Evolutionary conservation across 495 filamentous ascomycete genomes (phyloP).

Genomic region (Coniosporium apollinis): DNA sequence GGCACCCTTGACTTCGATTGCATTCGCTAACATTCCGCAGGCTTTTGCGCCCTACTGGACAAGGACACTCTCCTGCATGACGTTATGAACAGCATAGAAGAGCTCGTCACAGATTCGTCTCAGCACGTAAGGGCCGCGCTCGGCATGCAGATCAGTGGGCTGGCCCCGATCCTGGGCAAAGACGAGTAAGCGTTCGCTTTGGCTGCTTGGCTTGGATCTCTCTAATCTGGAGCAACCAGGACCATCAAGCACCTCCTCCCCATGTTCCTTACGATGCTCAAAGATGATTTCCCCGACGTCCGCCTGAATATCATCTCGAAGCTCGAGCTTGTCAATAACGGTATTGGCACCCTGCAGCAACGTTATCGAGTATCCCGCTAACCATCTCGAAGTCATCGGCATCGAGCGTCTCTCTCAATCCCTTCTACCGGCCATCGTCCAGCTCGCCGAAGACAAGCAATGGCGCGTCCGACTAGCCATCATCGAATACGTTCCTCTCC

Average conservation of each 20-base stretch:
- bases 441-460: conserved; percentile 97
- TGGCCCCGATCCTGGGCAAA: conserved; percentile 93
- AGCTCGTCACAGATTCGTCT: conserved; percentile 85
- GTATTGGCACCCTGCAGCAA: too few species aligned
- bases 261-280: conserved; percentile 99
- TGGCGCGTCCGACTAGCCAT: conserved; percentile 97
- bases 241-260: conserved; percentile 92
- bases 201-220: conserved; percentile 3
- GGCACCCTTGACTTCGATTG: conserved; percentile 1
- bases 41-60: conserved; percentile 82
- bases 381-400: conserved; percentile 67
- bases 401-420: conserved; percentile 94
- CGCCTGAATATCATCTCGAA: conserved; percentile 97
- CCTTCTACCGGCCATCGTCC: conserved; percentile 92
- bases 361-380: conserved; percentile 16
- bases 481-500: conserved; percentile 95
- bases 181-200: conserved; percentile 58
- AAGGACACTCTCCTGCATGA: conserved; percentile 79
- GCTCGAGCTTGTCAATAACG: conserved; percentile 92
- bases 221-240: conserved; percentile 29
- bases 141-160: conserved; percentile 90
- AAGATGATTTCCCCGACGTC: conserved; percentile 97
- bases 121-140: conserved; percentile 93
- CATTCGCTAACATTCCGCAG: conserved; percentile 28
- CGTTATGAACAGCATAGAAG: conserved; percentile 92